These are phyloP conservation scores for Sporothrix variecibatus DNA, from an alignment of 2,329 filamentous ascomycete genomes.

Conservation along the genomic window DNA sequence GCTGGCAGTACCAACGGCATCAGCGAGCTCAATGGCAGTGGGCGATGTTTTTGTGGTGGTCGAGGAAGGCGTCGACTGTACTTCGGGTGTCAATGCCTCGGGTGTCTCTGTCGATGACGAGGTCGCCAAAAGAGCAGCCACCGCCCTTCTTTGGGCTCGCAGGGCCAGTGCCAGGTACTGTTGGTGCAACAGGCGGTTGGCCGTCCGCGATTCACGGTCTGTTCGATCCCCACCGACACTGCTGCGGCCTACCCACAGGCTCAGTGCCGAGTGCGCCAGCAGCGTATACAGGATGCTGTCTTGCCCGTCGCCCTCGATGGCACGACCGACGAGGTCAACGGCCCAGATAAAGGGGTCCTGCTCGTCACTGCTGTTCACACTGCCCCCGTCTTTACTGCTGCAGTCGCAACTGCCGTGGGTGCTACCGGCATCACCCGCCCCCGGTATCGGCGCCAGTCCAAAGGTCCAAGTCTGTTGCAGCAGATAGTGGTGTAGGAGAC, in stretches of 20 bases:
- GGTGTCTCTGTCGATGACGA: not conserved
- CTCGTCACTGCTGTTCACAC: not conserved
- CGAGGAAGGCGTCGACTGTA: not conserved
- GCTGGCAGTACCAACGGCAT: conserved; percentile 41
- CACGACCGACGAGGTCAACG: conserved; percentile 36
- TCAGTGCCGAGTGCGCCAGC: conserved; percentile 43
- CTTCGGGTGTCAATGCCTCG: not conserved
- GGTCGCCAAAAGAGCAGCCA: conserved; percentile 35
- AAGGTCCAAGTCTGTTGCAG: conserved; percentile 38
- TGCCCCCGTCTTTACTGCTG: not conserved
- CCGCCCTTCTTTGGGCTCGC: conserved; percentile 42
- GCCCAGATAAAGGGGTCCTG: conserved; percentile 35
- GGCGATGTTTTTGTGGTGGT: not conserved
- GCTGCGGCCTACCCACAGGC: conserved; percentile 38
- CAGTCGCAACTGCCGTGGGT: no score
- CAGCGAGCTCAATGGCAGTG: conserved; percentile 35
- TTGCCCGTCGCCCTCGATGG: conserved; percentile 38
- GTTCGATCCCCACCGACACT: conserved; percentile 33
- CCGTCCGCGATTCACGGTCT: not conserved
- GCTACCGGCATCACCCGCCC: not conserved
- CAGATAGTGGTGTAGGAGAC: conserved; percentile 42
- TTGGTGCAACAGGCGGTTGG: conserved; percentile 38
- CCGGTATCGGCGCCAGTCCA: conserved; percentile 20
- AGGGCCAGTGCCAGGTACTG: conserved; percentile 42
- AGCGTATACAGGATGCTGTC: conserved; percentile 41